Percentiles rank a stretch among this genome's conserved stretches.
phyloP scores from a whole-genome alignment of 768 basidiomycete species.

The Phlebiopsis flavidoalba region DNA sequence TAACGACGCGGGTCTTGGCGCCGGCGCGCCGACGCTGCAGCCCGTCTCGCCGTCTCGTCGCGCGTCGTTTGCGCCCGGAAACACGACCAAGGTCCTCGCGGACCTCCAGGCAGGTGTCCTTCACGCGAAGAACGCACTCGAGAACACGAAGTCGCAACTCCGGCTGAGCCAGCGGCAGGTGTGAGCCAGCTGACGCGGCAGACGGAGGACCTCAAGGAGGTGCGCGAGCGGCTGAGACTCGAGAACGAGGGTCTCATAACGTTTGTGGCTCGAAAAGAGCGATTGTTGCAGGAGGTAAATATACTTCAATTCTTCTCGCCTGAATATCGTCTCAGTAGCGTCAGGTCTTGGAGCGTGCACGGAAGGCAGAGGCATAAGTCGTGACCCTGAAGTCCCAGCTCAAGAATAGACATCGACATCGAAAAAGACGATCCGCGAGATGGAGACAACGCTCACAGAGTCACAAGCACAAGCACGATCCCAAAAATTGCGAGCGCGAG shows the following conservation, averaged over 20 bases:
- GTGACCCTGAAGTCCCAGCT: slow-evolving; percentile 62
- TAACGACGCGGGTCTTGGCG: slow-evolving; percentile 32
- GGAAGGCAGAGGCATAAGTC: slow-evolving; percentile 81
- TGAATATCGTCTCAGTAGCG: too few relatives aligned
- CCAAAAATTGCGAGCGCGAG: slow-evolving; percentile 78
- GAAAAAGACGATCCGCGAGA: slow-evolving; percentile 75
- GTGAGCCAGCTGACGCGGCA: slow-evolving; percentile 78
- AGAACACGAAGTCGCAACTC: slow-evolving; percentile 82
- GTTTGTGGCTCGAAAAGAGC: slow-evolving; percentile 85
- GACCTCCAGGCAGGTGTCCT: slow-evolving; percentile 83
- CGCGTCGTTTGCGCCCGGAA: slow-evolving; percentile 63
- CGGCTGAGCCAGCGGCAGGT: slow-evolving; percentile 78
- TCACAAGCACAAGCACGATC: slow-evolving; percentile 72
- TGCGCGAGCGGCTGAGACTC: slow-evolving; percentile 70
- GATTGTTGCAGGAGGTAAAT: slow-evolving; percentile 76
- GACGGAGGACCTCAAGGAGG: slow-evolving; percentile 86
- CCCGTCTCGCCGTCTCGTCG: slow-evolving; percentile 46
- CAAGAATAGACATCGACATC: slow-evolving; percentile 63
- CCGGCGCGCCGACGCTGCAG: slow-evolving; percentile 33
- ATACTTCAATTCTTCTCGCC: background rate
- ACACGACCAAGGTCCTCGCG: slow-evolving; percentile 83
- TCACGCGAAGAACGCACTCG: slow-evolving; percentile 73
- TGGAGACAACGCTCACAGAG: slow-evolving; percentile 71
- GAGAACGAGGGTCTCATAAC: slow-evolving; percentile 86
- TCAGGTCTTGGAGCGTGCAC: slow-evolving; percentile 66